Conservation (phyloP, 2,329 filamentous ascomycete species). For the Pseudodiploospora longispora region DNA sequence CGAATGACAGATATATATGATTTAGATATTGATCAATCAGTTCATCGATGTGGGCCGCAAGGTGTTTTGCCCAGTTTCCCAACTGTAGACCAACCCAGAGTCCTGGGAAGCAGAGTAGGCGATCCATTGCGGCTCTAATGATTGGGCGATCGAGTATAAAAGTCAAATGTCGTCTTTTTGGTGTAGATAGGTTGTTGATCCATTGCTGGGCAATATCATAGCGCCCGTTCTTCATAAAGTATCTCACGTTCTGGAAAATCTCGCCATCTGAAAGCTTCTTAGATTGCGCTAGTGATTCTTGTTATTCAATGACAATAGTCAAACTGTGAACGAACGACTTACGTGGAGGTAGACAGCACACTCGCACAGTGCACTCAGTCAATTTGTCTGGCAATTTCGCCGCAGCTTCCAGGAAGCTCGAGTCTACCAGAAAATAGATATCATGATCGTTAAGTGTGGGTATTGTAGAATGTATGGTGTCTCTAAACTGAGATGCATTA, state of each 20-base stretch:
- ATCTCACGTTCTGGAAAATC: conserved; percentile 1
- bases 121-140: conserved; percentile 1
- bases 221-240: neutral
- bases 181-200: conserved; percentile 2
- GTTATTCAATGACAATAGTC: neutral
- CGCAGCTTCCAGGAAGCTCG: neutral
- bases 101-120: conserved; percentile 1
- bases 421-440: neutral
- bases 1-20: neutral
- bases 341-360: conserved; percentile 1
- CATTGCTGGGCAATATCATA: conserved; percentile 1
- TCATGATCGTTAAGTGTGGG: neutral
- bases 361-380: neutral
- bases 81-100: conserved; percentile 4
- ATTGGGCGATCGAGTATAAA: conserved; percentile 1
- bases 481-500: neutral
- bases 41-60: conserved; percentile 3
- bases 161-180: neutral
- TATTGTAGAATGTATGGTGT: neutral
- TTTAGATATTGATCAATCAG: conserved; percentile 5
- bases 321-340: neutral
- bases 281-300: neutral
- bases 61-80: conserved; percentile 8
- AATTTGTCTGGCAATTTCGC: neutral
- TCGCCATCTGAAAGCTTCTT: conserved; percentile 1